phyloP scores from a whole-genome alignment of 83 land plant species.

The Picea abies region DNA sequence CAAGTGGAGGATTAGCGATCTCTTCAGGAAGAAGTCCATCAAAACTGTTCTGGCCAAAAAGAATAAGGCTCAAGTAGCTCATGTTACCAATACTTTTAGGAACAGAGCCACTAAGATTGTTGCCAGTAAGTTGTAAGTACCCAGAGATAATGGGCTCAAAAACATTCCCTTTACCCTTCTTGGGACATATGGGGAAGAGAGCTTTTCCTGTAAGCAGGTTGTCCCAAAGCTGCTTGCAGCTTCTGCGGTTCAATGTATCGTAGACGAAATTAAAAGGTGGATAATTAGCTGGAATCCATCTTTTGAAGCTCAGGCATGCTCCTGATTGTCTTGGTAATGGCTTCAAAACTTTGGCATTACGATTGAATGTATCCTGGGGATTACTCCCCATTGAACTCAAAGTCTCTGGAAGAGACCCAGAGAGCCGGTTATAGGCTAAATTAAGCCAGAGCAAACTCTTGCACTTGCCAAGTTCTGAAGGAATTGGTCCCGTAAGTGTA shows the following conservation, averaged over 20 bases:
- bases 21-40: conserved; percentile 46
- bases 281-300: conserved; percentile 71
- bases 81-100: conserved; percentile 45
- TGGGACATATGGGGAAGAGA: conserved; percentile 45
- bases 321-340: conserved; percentile 36
- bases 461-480: conserved; percentile 44
- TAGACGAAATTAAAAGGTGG: conserved; percentile 61
- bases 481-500: conserved; percentile 39
- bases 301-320: conserved; percentile 50
- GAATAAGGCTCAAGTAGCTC: conserved; percentile 45
- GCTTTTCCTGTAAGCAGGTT: conserved; percentile 38
- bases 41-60: conserved; percentile 35
- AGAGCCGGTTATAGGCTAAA: conserved; percentile 43
- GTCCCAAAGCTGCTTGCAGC: conserved; percentile 57
- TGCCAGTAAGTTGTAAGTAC: conserved; percentile 61
- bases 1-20: conserved; percentile 36
- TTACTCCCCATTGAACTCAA: conserved; percentile 40
- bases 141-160: conserved; percentile 41
- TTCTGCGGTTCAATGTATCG: conserved; percentile 42
- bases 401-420: conserved; percentile 31
- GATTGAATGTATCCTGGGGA: conserved; percentile 35
- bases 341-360: conserved; percentile 5
- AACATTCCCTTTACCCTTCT: not conserved
- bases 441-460: conserved; percentile 61
- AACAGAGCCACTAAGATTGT: conserved; percentile 48